A percentile compares a stretch with the other conserved stretches of the same genome.
phyloP scores from a whole-genome alignment of 768 basidiomycete genomes.

The Agrocybe chaxingu region DNA sequence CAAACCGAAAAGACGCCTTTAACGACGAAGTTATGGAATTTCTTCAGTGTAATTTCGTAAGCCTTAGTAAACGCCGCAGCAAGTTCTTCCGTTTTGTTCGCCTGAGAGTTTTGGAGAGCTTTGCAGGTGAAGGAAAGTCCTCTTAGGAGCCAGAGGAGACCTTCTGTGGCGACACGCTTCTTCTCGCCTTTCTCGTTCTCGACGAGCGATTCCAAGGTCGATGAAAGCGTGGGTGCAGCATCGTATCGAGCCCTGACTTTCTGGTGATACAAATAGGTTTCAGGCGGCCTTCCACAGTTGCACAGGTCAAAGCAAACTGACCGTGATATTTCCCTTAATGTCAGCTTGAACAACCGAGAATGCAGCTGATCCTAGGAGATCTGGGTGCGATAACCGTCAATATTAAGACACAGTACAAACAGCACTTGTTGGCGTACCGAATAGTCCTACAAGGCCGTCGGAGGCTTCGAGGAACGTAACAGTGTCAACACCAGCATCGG shows the following conservation, averaged over 20 bases:
- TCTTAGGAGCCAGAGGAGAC: slow-evolving; percentile 90
- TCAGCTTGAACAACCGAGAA: slow-evolving; percentile 84
- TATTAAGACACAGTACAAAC: not conserved
- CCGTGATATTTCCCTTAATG: slow-evolving; percentile 87
- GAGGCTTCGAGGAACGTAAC: slow-evolving; percentile 83
- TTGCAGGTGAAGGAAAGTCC: slow-evolving; percentile 88
- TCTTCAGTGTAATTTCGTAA: slow-evolving; percentile 80
- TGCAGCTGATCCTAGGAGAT: slow-evolving; percentile 81
- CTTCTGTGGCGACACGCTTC: slow-evolving; percentile 86
- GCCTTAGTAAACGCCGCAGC: slow-evolving; percentile 70
- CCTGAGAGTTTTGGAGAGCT: slow-evolving; percentile 71
- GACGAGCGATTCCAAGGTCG: slow-evolving; percentile 82
- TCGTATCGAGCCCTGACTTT: slow-evolving; percentile 87
- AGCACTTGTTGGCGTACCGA: slow-evolving; percentile 56
- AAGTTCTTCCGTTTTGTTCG: slow-evolving; percentile 63
- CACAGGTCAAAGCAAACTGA: slow-evolving; percentile 32
- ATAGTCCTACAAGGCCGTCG: slow-evolving; percentile 83
- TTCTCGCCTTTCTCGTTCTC: slow-evolving; percentile 83
- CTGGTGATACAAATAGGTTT: slow-evolving; percentile 35
- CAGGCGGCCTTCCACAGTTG: not conserved
- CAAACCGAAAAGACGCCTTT: slow-evolving; percentile 55
- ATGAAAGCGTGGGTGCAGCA: slow-evolving; percentile 57
- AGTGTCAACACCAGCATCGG: slow-evolving; percentile 87
- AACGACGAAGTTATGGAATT: slow-evolving; percentile 79
- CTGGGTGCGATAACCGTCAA: slow-evolving; percentile 32